Conservation (phyloP, 2,329 filamentous ascomycete species). For the Stylonectria norvegica region DNA sequence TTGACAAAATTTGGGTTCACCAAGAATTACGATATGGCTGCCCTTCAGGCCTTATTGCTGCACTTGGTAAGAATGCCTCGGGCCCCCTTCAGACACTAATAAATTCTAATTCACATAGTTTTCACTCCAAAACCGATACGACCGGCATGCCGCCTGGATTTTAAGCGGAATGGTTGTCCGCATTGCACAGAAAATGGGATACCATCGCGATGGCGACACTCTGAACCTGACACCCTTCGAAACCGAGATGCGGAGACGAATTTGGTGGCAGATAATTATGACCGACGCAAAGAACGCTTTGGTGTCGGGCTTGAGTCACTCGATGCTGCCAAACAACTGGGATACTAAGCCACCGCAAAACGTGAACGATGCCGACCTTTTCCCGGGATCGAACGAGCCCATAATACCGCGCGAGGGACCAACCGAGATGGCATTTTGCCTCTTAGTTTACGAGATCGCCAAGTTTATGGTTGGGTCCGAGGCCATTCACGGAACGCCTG, state of each 20-base stretch:
- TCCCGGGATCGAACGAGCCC: slow-evolving; percentile 50
- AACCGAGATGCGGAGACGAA: slow-evolving; percentile 62
- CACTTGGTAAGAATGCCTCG: slow-evolving; percentile 45
- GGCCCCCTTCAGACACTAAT: neutral
- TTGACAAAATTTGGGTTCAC: slow-evolving; percentile 55
- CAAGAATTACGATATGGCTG: slow-evolving; percentile 54
- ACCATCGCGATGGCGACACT: slow-evolving; percentile 59
- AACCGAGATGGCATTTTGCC: slow-evolving; percentile 58
- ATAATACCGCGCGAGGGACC: slow-evolving; percentile 52
- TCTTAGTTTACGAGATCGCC: slow-evolving; percentile 49
- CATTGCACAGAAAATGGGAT: slow-evolving; percentile 64
- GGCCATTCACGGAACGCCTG: slow-evolving; percentile 39
- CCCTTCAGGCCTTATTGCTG: slow-evolving; percentile 56
- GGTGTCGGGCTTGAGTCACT: slow-evolving; percentile 54
- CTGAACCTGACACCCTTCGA: slow-evolving; percentile 59
- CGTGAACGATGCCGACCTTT: slow-evolving; percentile 57
- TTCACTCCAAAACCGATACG: slow-evolving; percentile 55
- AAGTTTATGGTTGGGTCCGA: slow-evolving; percentile 47
- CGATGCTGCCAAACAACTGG: slow-evolving; percentile 50
- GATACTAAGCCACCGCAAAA: slow-evolving; percentile 56
- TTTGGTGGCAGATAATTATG: slow-evolving; percentile 64
- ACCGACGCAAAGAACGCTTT: slow-evolving; percentile 56
- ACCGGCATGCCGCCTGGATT: slow-evolving; percentile 58
- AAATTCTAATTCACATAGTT: slow-evolving; percentile 36
- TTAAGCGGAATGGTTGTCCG: slow-evolving; percentile 59